phyloP scores from a whole-genome alignment of 2,329 filamentous ascomycete species.

The Aspergillus novofumigatus region DNA sequence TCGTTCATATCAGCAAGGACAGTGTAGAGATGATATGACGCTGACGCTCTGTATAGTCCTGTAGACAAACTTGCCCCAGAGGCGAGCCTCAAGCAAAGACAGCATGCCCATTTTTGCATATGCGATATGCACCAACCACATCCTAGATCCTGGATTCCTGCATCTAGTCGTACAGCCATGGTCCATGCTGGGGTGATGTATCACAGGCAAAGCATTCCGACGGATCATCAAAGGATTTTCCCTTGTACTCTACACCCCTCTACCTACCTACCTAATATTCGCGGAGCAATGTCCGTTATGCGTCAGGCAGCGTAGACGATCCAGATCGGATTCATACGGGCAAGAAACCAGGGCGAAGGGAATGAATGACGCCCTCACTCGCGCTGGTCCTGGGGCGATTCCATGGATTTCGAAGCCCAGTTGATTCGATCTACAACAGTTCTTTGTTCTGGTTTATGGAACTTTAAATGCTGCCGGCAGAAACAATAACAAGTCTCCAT shows the following conservation, averaged over 20 bases:
- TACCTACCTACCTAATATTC: too few species aligned
- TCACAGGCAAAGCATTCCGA: background rate
- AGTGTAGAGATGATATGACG: background rate
- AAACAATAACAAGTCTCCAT: background rate
- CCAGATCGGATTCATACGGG: background rate
- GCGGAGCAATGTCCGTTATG: background rate
- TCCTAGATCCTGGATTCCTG: background rate
- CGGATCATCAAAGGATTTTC: background rate
- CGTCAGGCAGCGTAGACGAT: background rate
- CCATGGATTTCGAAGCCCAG: background rate
- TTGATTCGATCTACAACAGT: too few species aligned
- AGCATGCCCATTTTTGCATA: background rate
- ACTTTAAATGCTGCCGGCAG: background rate
- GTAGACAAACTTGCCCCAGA: background rate
- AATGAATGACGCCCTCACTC: background rate
- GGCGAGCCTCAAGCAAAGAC: too few species aligned
- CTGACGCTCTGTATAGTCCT: background rate
- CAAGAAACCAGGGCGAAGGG: background rate
- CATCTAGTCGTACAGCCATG: background rate
- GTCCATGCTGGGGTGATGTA: background rate
- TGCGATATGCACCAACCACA: background rate
- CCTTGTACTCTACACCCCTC: too few species aligned
- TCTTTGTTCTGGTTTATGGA: background rate
- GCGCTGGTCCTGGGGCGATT: background rate
- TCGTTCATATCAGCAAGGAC: too few species aligned